These are phyloP conservation scores for Paecilomyces sp. DNA, from an alignment of 2,329 filamentous ascomycete species.

Conservation along the genomic window DNA sequence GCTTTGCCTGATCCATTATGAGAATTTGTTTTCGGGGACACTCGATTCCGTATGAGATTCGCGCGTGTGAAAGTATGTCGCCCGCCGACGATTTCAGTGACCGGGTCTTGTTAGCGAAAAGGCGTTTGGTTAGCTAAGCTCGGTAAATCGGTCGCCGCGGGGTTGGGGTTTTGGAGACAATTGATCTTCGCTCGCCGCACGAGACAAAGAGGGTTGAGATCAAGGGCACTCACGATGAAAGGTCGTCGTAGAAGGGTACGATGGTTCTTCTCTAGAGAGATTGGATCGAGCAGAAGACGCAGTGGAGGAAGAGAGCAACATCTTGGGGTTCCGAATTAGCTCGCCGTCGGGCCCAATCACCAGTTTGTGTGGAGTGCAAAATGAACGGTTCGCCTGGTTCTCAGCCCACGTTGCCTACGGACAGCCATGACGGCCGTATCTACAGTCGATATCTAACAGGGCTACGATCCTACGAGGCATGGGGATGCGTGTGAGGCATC, in stretches of 20 bases:
- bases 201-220: neutral
- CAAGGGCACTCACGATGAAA: neutral
- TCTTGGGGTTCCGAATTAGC: neutral
- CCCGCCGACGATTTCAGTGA: neutral
- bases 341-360: constrained; percentile 8
- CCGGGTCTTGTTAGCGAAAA: neutral
- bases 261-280: neutral
- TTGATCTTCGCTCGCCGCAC: neutral
- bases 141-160: neutral
- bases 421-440: neutral
- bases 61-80: neutral
- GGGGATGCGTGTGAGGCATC: neutral
- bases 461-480: neutral
- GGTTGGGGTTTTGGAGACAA: neutral
- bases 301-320: constrained; percentile 1
- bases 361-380: constrained; percentile 10
- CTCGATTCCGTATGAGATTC: neutral
- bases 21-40: constrained; percentile 5
- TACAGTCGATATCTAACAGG: neutral
- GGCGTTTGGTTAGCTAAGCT: neutral
- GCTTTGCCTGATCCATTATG: constrained; percentile 60
- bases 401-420: neutral
- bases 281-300: neutral
- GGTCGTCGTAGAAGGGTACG: neutral
- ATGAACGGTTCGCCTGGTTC: constrained; percentile 2